Conservation (phyloP, 2,329 filamentous ascomycete genomes). For the Cercospora nicotianae region DNA sequence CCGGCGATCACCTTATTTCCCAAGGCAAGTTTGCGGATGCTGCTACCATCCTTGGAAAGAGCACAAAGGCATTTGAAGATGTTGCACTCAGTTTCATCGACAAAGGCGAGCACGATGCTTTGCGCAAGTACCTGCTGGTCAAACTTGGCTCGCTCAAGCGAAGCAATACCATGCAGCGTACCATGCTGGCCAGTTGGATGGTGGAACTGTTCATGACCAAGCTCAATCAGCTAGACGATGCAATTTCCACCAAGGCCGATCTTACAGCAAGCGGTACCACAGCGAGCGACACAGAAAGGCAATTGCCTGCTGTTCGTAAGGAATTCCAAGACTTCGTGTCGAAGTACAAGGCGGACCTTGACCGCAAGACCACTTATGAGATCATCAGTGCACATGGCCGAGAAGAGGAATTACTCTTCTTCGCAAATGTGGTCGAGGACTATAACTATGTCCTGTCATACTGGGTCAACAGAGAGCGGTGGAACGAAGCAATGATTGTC, state of each 20-base stretch:
- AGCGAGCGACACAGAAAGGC: conserved; percentile 64
- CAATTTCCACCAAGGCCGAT: conserved; percentile 85
- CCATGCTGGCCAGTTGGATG: conserved; percentile 94
- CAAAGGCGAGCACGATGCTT: conserved; percentile 81
- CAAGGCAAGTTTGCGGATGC: conserved; percentile 84
- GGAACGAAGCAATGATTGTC: conserved; percentile 81
- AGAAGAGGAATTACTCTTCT: conserved; percentile 88
- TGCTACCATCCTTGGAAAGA: conserved; percentile 86
- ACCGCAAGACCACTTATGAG: conserved; percentile 90
- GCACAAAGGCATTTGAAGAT: conserved; percentile 95
- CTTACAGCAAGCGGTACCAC: conserved; percentile 62
- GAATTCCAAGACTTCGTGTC: conserved; percentile 88
- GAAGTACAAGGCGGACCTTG: conserved; percentile 82
- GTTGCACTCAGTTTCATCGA: conserved; percentile 91
- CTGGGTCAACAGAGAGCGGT: conserved; percentile 94
- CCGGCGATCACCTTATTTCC: conserved; percentile 80
- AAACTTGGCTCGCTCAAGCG: conserved; percentile 83
- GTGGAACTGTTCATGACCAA: conserved; percentile 97
- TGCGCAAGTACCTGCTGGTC: conserved; percentile 83
- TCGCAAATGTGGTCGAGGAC: conserved; percentile 83
- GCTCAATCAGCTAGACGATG: conserved; percentile 90
- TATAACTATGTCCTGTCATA: conserved; percentile 94
- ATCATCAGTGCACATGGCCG: conserved; percentile 93
- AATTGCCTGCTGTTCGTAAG: conserved; percentile 67
- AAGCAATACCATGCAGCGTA: conserved; percentile 82